Percentiles rank a stretch among this genome's conserved stretches.
phyloP scores from a whole-genome alignment of 441 rosid genomes.

The Oxalis stricta region DNA sequence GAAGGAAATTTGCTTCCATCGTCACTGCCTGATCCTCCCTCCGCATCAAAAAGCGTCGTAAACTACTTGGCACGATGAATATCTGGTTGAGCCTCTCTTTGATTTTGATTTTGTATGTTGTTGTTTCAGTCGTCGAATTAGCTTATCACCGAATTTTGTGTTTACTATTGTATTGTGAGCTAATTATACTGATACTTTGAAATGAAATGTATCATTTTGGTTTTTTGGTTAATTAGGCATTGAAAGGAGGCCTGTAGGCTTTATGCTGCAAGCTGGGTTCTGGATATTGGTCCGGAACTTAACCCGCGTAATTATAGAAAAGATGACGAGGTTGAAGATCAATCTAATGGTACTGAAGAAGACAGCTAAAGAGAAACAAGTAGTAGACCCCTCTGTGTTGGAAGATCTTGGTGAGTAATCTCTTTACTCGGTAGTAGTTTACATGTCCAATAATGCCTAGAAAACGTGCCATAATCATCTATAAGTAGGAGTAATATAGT shows the following conservation, averaged over 20 bases:
- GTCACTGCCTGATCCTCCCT: constrained; percentile 88
- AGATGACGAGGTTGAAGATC: constrained; percentile 22
- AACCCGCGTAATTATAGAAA: constrained; percentile 69
- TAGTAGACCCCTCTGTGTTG: constrained; percentile 57
- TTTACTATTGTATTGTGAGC: neutral
- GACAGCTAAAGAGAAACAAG: constrained; percentile 23
- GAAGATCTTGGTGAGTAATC: constrained; percentile 70
- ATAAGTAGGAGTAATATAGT: too few species aligned
- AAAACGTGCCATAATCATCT: too few species aligned
- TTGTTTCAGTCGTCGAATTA: too few species aligned
- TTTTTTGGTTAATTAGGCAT: constrained; percentile 23
- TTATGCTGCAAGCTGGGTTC: constrained; percentile 75
- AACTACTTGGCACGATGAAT: constrained; percentile 72
- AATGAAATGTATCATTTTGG: neutral
- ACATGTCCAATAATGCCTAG: too few species aligned
- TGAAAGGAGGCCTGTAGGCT: constrained; percentile 87
- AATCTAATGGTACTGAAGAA: constrained; percentile 6
- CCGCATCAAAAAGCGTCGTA: constrained; percentile 53
- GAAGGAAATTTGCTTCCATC: constrained; percentile 88
- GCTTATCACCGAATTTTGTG: too few species aligned
- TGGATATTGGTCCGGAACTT: constrained; percentile 90
- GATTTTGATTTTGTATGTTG: neutral
- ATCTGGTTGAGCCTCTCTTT: constrained; percentile 30
- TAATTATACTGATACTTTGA: neutral
- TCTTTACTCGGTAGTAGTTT: too few species aligned